Percentiles rank a stretch among this genome's conserved stretches.
These are phyloP conservation scores for Vitis hybrid DNA, from an alignment of 177 flowering plant genomes.

Conservation along the genomic window DNA sequence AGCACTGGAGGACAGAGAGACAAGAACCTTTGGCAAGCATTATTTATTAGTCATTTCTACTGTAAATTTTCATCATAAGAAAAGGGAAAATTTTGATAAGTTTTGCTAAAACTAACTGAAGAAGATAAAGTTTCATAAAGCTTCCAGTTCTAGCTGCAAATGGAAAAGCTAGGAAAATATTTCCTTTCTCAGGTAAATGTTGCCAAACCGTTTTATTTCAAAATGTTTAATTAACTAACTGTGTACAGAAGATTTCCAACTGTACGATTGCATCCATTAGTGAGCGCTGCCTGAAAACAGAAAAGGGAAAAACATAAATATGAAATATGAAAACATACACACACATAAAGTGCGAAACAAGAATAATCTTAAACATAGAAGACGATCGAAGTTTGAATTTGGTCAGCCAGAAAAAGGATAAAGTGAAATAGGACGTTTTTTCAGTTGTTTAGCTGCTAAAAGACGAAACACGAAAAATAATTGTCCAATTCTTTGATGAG, in stretches of 20 bases:
- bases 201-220: not conserved
- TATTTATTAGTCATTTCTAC: too few species aligned
- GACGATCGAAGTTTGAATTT: not conserved
- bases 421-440: not conserved
- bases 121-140: not conserved
- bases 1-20: not conserved
- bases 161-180: not conserved
- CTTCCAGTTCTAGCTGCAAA: too few species aligned
- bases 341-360: not conserved
- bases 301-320: conserved; percentile 1
- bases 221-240: conserved; percentile 31
- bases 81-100: too few species aligned
- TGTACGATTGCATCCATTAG: conserved; percentile 61
- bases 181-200: not conserved
- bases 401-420: not conserved
- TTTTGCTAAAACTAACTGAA: not conserved
- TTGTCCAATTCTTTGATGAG: not conserved
- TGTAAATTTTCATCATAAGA: too few species aligned
- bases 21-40: too few species aligned
- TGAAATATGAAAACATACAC: not conserved
- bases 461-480: not conserved
- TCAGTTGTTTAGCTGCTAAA: not conserved
- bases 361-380: not conserved
- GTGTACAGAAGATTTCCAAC: conserved; percentile 84
- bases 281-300: conserved; percentile 62